phyloP scores from a whole-genome alignment of 495 filamentous ascomycete genomes.

The Neohortaea acidophila region DNA sequence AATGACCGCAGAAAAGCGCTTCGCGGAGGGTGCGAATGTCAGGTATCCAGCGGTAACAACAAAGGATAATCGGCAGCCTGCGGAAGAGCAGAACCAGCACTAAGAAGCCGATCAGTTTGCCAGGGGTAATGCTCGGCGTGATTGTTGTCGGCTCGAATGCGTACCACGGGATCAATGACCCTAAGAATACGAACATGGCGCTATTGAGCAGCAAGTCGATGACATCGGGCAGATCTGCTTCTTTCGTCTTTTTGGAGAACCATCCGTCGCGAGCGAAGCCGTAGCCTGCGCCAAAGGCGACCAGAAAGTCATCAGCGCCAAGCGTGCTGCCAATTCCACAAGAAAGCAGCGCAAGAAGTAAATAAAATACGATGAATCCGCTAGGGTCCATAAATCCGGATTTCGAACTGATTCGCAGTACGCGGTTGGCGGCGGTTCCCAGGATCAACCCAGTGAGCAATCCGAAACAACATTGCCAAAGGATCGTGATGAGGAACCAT shows the following conservation, averaged over 20 bases:
- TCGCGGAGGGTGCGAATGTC: slow-evolving; percentile 33
- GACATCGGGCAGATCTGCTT: slow-evolving; percentile 29
- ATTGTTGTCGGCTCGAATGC: slow-evolving; percentile 23
- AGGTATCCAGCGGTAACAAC: slow-evolving; percentile 29
- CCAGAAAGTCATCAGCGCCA: slow-evolving; percentile 36
- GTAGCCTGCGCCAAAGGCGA: slow-evolving; percentile 36
- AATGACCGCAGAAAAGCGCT: slow-evolving; percentile 38
- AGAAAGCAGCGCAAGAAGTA: slow-evolving; percentile 33
- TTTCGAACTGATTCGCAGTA: slow-evolving; percentile 27
- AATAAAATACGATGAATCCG: slow-evolving; percentile 36
- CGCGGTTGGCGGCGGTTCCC: slow-evolving; percentile 27
- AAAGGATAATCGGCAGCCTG: slow-evolving; percentile 33
- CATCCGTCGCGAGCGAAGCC: slow-evolving; percentile 36
- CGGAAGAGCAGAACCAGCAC: slow-evolving; percentile 32
- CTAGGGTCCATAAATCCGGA: slow-evolving; percentile 27
- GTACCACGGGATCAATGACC: slow-evolving; percentile 34
- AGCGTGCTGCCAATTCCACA: slow-evolving; percentile 33
- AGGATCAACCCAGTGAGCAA: slow-evolving; percentile 29
- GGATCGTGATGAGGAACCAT: slow-evolving; percentile 34
- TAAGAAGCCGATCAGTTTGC: slow-evolving; percentile 28
- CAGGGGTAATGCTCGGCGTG: slow-evolving; percentile 25
- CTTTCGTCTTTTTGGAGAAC: slow-evolving; percentile 31
- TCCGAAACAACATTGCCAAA: slow-evolving; percentile 36
- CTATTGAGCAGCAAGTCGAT: slow-evolving; percentile 35
- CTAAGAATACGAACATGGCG: slow-evolving; percentile 36